Percentiles rank a stretch among this genome's conserved stretches.
phyloP scores from a whole-genome alignment of 768 basidiomycete species.

The Hericium alpestre region DNA sequence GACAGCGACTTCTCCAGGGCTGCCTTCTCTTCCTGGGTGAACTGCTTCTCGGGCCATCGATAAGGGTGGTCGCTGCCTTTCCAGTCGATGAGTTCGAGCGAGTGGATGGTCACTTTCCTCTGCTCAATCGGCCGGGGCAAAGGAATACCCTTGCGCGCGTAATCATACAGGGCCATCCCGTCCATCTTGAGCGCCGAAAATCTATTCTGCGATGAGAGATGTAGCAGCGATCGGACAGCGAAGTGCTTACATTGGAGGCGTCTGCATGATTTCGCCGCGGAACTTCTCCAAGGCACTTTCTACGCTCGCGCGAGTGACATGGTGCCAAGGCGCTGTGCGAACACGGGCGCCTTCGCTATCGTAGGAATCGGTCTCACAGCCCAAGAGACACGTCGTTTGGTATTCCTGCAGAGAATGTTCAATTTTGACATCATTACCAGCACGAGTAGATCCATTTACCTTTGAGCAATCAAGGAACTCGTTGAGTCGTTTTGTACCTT shows the following conservation, averaged over 20 bases:
- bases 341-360: slow-evolving; percentile 84
- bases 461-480: slow-evolving; percentile 86
- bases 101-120: slow-evolving; percentile 73
- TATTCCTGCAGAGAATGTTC: slow-evolving; percentile 56
- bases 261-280: slow-evolving; percentile 79
- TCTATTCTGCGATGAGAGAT: slow-evolving; percentile 28
- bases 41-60: slow-evolving; percentile 61
- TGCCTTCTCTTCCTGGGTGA: slow-evolving; percentile 57
- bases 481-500: slow-evolving; percentile 78
- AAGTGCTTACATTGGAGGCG: slow-evolving; percentile 73
- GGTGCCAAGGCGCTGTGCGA: slow-evolving; percentile 65
- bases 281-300: slow-evolving; percentile 62
- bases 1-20: slow-evolving; percentile 59
- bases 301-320: slow-evolving; percentile 71
- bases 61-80: slow-evolving; percentile 65
- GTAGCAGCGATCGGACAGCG: not conserved
- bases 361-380: slow-evolving; percentile 90
- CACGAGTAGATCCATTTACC: slow-evolving; percentile 29
- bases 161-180: slow-evolving; percentile 89
- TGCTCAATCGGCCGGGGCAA: slow-evolving; percentile 91
- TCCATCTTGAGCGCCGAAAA: slow-evolving; percentile 99
- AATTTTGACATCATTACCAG: not conserved
- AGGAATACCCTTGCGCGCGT: slow-evolving; percentile 83
- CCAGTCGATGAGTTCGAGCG: slow-evolving; percentile 73
- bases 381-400: slow-evolving; percentile 78